Evolutionary conservation across 148 eudicot species (phyloP).

Genomic region (Chenopodium berlandieri): DNA sequence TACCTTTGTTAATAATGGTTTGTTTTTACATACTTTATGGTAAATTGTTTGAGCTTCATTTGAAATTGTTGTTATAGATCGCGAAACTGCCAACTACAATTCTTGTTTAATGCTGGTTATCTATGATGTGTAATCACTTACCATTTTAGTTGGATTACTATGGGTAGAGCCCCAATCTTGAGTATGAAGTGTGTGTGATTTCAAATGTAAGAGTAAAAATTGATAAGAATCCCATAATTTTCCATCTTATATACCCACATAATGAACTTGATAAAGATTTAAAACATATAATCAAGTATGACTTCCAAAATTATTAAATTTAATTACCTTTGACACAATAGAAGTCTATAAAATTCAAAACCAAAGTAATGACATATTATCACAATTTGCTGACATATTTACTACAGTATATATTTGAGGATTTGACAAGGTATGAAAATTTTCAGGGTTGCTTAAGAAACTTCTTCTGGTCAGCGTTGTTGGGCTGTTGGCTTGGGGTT

Average conservation of each 20-base stretch:
- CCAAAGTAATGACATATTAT: neutral
- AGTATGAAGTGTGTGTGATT: neutral
- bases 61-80: neutral
- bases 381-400: neutral
- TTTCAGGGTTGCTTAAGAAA: constrained; percentile 61
- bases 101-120: no score
- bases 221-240: neutral
- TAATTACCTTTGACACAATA: neutral
- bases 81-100: neutral
- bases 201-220: neutral
- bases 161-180: neutral
- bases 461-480: constrained; percentile 50
- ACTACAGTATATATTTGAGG: neutral
- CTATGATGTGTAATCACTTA: neutral
- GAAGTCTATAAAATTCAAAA: neutral
- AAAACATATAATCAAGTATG: no score
- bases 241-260: neutral
- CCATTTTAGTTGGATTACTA: neutral
- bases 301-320: neutral
- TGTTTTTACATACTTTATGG: neutral
- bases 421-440: neutral
- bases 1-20: neutral
- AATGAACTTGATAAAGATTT: no score
- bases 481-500: constrained; percentile 76
- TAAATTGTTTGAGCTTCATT: neutral